Base-by-base conservation (phyloP, 1,139 yeast genomes). In the Blastobotrys persicus region DNA sequence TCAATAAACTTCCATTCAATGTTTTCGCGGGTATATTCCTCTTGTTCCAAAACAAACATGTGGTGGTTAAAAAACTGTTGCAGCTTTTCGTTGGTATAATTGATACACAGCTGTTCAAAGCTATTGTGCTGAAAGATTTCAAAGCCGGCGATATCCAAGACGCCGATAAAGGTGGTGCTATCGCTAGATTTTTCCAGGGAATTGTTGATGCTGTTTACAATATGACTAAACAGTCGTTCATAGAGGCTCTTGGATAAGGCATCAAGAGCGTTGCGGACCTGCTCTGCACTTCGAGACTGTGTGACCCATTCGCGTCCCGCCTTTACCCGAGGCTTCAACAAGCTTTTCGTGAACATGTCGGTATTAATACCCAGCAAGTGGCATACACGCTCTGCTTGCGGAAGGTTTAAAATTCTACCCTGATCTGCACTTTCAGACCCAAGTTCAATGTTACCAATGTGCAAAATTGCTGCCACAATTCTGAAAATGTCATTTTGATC, bases 11-110 rank as follows among this genome's bases (percentile, higher is more conserved):
- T 85, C 99, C 99, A 94, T 57, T 88, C 91, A 51, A 94, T 92
- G 57, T 89, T 88, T 69, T 94, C 98, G 50, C 89, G 79, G 54
- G 91, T 72, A 62, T 94, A 94, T 68, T 94, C 98, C 63, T 91
- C 91, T 69, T 94, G 99, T 67, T 94, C 99, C 39, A 94, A 75
- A 12, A 91, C 95, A 71, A 94, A 94, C 80, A 95, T 91, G 67
- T 92, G 98, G 66, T 94, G 98, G 64, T 94, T 94, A 77, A 94
- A 94, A 63, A 89, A 92, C 66, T 94, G 98, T 68, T 94, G 98
- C 42, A 94, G 74, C 64, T 88, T 89, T 68, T 94, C 99, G 67
- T 94, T 94, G 45, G 98, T 92, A 66, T 88, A 92, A 63, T 94
- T 94, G 64, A 94, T 94, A 69, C 98, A 92, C 41, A 94, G 76